Percentiles rank a stretch among this genome's conserved stretches.
phyloP scores from a whole-genome alignment of 2,329 filamentous ascomycete species.

The Nemania sp. region DNA sequence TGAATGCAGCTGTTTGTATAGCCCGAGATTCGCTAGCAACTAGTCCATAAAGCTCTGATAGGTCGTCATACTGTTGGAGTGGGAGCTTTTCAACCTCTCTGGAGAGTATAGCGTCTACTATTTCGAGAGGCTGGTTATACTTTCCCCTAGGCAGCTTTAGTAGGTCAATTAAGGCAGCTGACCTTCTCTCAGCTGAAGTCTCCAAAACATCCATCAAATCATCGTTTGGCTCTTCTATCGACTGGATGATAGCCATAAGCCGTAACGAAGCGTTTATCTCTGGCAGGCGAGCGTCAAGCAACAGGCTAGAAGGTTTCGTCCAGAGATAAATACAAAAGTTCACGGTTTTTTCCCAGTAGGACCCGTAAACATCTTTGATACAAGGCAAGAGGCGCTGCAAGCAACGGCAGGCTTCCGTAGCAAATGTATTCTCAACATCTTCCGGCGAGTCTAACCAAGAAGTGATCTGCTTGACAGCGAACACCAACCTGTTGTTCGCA shows the following conservation, averaged over 20 bases:
- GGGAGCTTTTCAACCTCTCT: conserved; percentile 75
- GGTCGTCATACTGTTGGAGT: conserved; percentile 69
- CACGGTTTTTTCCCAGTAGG: conserved; percentile 81
- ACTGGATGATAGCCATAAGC: conserved; percentile 73
- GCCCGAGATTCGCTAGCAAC: conserved; percentile 79
- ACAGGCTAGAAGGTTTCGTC: conserved; percentile 59
- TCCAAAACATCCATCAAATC: conserved; percentile 82
- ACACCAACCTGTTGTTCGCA: conserved; percentile 78
- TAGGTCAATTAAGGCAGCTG: conserved; percentile 70
- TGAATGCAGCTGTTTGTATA: conserved; percentile 84
- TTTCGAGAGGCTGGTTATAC: conserved; percentile 74
- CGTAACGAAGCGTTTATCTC: conserved; percentile 79
- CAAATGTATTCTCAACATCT: conserved; percentile 58
- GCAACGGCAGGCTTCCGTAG: conserved; percentile 66
- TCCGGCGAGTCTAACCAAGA: conserved; percentile 72
- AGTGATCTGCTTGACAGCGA: conserved; percentile 83
- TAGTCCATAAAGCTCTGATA: conserved; percentile 78
- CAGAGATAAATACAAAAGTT: conserved; percentile 70
- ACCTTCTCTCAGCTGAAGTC: conserved; percentile 67
- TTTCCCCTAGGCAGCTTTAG: conserved; percentile 65
- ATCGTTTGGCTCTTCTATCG: conserved; percentile 81
- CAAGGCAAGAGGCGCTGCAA: conserved; percentile 74
- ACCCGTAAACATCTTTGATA: conserved; percentile 85
- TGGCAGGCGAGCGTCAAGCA: conserved; percentile 65
- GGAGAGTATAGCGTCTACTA: conserved; percentile 80